Base-by-base conservation (phyloP, 257 asterid genomes). In the Solanum arcanum region DNA sequence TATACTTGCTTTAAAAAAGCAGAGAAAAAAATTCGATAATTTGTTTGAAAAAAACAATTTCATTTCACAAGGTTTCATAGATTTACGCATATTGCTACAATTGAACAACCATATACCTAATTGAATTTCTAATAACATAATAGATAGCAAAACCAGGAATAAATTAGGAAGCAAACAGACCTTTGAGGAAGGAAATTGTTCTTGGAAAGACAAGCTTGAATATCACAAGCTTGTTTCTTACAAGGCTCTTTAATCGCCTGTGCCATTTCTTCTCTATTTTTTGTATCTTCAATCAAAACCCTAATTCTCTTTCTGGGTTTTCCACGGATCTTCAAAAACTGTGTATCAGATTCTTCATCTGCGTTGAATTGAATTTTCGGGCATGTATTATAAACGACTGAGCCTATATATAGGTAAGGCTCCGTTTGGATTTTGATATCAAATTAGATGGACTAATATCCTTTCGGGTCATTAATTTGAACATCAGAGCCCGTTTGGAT, bases 121-220 rank as follows among this genome's bases (percentile, higher is more conserved):
- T 52, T 52, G 62, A 52, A 16, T 52, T 52, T 52, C 23, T 15
- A 52, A 15, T 16, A 52, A 16, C 62, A 52, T 18, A 49, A 52
- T 52, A 49, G 6, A 47, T 1, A 47, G 44, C 10, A 41, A 41
- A 41, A 41, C 2, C 44, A 47, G 18, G 56, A 15, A 49, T 15
- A 49, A 47, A 49, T 49, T 49, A 49, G 60, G 21, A 15, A 49
- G 16, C 35, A 37, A 37, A 37, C 74, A 23, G 44, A 94, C 99
- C 90, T 97, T 39, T 95, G 96, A 5, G 99, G 46, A 73, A 87
- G 93, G 92, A 97, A 97, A 94, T 97, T 97, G 95, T 95, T 97
- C 95, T 95, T 97, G 93, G 99, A 93, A 83, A 95, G 99, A 82
- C 99, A 97, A 39, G 98, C 93, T 90, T 97, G 99, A 90, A 97